Evolutionary conservation across 1,284 basidiomycete species (phyloP).

Genomic region (Ceratobasidium sp.): DNA sequence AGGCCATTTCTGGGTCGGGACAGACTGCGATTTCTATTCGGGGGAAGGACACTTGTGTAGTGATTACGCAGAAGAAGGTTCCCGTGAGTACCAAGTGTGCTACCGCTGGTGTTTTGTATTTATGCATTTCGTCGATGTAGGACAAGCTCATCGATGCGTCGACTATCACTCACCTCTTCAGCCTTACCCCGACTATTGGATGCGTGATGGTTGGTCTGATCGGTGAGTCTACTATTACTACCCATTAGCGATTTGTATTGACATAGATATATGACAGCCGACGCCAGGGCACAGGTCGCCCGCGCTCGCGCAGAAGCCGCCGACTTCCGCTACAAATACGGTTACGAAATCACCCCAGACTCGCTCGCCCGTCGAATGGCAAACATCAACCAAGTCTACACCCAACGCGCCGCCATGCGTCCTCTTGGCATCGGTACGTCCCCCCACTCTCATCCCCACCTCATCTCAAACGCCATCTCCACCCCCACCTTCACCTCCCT

Average conservation of each 20-base stretch:
- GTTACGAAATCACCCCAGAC: conserved; percentile 98
- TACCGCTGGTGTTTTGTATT: neutral
- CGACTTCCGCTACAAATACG: conserved; percentile 96
- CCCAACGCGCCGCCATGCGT: conserved; percentile 97
- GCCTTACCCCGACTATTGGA: conserved; percentile 96
- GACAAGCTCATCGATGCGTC: conserved; percentile 98
- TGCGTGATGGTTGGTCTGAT: conserved; percentile 98
- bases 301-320: conserved; percentile 93
- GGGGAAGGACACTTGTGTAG: conserved; percentile 94
- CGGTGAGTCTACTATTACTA: conserved; percentile 66
- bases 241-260: conserved; percentile 13
- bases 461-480: no score
- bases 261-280: conserved; percentile 69
- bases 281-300: conserved; percentile 91
- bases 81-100: conserved; percentile 73
- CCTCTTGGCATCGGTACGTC: conserved; percentile 92
- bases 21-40: conserved; percentile 94
- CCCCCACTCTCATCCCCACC: conserved; percentile 10
- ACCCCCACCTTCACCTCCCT: no score
- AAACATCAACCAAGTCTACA: conserved; percentile 99
- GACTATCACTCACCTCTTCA: conserved; percentile 96
- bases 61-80: conserved; percentile 98
- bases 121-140: conserved; percentile 60
- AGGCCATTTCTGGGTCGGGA: conserved; percentile 96
- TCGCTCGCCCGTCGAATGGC: conserved; percentile 94